phyloP scores from a whole-genome alignment of 73 alveolate species.

The Uronychia binucleata region DNA sequence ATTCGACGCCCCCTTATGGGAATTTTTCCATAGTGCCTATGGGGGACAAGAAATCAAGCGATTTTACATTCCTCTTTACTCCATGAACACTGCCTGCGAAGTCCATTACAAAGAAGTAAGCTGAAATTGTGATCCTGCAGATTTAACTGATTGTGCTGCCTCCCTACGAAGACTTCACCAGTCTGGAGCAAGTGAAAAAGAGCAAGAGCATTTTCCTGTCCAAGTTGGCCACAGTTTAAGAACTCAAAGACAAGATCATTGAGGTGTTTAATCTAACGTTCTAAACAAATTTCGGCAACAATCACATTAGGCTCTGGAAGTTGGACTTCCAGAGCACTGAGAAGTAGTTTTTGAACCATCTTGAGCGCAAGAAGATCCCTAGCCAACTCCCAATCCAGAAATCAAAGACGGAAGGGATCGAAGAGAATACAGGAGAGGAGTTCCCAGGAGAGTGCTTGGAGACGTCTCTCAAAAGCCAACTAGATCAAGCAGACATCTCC shows the following conservation, averaged over 20 bases:
- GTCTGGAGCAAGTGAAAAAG: not conserved
- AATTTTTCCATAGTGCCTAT: constrained; percentile 17
- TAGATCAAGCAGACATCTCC: constrained; percentile 22
- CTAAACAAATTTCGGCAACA: no score
- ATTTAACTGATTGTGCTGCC: constrained; percentile 41
- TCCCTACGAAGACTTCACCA: not conserved
- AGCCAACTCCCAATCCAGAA: not conserved
- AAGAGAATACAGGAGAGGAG: constrained; percentile 55
- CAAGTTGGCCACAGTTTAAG: constrained; percentile 7
- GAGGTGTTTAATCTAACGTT: not conserved
- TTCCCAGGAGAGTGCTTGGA: constrained; percentile 52
- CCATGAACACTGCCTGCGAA: constrained; percentile 17
- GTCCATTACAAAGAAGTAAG: constrained; percentile 44
- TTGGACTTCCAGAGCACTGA: not conserved
- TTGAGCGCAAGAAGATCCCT: not conserved
- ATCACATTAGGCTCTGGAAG: not conserved
- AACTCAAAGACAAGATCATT: constrained; percentile 1
- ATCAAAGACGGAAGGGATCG: constrained; percentile 9
- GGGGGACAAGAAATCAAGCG: constrained; percentile 47
- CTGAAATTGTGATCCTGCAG: not conserved
- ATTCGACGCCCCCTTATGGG: constrained; percentile 34
- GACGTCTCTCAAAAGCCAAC: not conserved
- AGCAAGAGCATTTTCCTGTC: not conserved
- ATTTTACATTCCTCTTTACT: constrained; percentile 9
- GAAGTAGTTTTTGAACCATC: not conserved